These are phyloP conservation scores for Pseudogymnoascus sp. DNA, from an alignment of 2,329 filamentous ascomycete species.

Conservation along the genomic window DNA sequence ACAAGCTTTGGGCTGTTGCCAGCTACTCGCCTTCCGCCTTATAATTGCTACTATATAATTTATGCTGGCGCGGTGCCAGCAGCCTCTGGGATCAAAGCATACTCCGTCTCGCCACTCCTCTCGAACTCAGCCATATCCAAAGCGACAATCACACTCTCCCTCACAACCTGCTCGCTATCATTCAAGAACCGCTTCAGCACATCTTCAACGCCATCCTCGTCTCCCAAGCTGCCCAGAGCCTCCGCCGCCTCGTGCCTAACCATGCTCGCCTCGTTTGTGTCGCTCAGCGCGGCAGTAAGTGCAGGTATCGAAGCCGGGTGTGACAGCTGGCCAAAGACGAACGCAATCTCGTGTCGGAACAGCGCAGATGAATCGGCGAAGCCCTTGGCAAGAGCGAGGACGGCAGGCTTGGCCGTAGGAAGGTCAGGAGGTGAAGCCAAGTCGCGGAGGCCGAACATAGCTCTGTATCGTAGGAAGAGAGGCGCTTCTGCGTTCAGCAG, in stretches of 20 bases:
- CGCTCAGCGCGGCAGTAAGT: constrained; percentile 67
- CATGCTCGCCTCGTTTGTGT: constrained; percentile 84
- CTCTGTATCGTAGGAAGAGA: constrained; percentile 87
- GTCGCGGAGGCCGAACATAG: constrained; percentile 96
- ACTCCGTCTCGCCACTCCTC: constrained; percentile 79
- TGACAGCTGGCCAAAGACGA: constrained; percentile 92
- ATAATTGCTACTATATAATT: background rate
- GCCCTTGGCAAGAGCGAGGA: constrained; percentile 77
- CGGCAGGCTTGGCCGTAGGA: constrained; percentile 79
- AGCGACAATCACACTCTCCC: constrained; percentile 90
- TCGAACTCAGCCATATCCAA: constrained; percentile 98
- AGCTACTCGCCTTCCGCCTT: background rate
- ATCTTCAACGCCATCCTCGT: constrained; percentile 87
- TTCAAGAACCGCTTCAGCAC: constrained; percentile 74
- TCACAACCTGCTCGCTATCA: constrained; percentile 86
- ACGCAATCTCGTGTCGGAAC: constrained; percentile 96
- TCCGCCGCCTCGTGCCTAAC: constrained; percentile 96
- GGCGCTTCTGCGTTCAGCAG: constrained; percentile 72
- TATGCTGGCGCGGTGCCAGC: constrained; percentile 16
- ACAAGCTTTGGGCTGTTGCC: background rate
- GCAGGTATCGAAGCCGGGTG: constrained; percentile 96
- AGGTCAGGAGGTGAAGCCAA: constrained; percentile 88
- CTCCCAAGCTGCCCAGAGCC: constrained; percentile 85
- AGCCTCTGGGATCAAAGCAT: constrained; percentile 75
- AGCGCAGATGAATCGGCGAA: constrained; percentile 80